Evolutionary conservation across 2,329 filamentous ascomycete species (phyloP).

Genomic region (Trichoderma sp.): DNA sequence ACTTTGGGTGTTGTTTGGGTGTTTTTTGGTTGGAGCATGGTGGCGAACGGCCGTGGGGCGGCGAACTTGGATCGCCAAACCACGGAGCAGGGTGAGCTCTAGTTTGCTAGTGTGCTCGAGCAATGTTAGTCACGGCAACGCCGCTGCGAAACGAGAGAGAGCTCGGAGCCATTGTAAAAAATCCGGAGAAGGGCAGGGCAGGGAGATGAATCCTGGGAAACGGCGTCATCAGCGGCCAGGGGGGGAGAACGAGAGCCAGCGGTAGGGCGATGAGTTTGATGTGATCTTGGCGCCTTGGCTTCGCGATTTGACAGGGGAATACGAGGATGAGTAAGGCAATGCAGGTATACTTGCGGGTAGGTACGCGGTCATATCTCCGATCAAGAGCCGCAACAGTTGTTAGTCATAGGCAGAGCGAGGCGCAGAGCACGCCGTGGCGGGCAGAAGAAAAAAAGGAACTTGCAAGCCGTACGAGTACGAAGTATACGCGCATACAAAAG

Average conservation of each 20-base stretch:
- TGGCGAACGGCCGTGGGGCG: not conserved
- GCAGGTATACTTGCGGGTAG: not conserved
- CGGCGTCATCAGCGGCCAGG: not conserved
- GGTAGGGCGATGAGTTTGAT: not conserved
- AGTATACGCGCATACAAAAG: not conserved
- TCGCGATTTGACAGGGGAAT: not conserved
- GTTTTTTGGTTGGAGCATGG: slow-evolving; percentile 2
- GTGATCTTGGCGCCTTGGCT: not conserved
- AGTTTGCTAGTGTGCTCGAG: not conserved
- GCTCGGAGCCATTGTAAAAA: not conserved
- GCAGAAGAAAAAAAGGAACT: no score
- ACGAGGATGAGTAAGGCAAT: not conserved
- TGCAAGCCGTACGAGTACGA: no score
- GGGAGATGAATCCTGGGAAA: not conserved
- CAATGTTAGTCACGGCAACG: not conserved
- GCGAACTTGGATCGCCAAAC: slow-evolving; percentile 11
- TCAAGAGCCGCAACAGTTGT: not conserved
- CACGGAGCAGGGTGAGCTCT: not conserved
- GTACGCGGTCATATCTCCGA: not conserved
- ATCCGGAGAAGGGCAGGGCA: not conserved
- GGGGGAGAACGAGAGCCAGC: not conserved
- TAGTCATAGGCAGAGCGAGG: not conserved
- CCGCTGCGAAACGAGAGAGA: not conserved
- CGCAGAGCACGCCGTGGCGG: not conserved
- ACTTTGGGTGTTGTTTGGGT: not conserved